phyloP scores from a whole-genome alignment of 495 filamentous ascomycete genomes.

The Bathelium albidoporum region DNA sequence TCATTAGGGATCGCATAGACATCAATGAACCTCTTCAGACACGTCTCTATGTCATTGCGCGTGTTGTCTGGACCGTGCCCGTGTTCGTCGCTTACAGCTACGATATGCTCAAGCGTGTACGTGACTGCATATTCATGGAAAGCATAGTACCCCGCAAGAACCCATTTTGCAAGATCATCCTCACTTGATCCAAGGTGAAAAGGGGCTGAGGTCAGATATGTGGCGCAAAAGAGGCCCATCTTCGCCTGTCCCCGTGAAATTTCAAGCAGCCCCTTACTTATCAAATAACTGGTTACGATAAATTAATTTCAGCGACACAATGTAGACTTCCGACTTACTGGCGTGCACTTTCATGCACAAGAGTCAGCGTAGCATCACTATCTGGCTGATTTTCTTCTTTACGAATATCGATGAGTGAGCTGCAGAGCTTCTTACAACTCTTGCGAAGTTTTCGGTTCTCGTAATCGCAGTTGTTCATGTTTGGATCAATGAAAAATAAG shows the following conservation, averaged over 20 bases:
- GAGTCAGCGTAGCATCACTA: not conserved
- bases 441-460: not conserved
- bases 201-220: not conserved
- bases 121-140: not conserved
- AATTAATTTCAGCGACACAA: not conserved
- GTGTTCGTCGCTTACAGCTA: not conserved
- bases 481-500: not conserved
- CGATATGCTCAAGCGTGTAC: not conserved
- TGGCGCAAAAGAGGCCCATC: not conserved
- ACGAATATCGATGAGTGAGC: not conserved
- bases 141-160: not conserved
- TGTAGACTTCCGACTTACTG: not conserved
- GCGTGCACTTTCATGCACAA: not conserved
- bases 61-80: not conserved
- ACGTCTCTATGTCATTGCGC: not conserved
- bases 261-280: not conserved
- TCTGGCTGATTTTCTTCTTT: not conserved
- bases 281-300: not conserved
- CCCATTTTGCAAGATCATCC: not conserved
- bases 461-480: not conserved
- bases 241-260: not conserved
- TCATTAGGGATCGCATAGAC: not conserved
- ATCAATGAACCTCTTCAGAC: not conserved
- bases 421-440: slow-evolving; percentile 1
- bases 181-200: not conserved